These are phyloP conservation scores for Pleurotus eryngii DNA, from an alignment of 768 basidiomycete species.

Conservation along the genomic window DNA sequence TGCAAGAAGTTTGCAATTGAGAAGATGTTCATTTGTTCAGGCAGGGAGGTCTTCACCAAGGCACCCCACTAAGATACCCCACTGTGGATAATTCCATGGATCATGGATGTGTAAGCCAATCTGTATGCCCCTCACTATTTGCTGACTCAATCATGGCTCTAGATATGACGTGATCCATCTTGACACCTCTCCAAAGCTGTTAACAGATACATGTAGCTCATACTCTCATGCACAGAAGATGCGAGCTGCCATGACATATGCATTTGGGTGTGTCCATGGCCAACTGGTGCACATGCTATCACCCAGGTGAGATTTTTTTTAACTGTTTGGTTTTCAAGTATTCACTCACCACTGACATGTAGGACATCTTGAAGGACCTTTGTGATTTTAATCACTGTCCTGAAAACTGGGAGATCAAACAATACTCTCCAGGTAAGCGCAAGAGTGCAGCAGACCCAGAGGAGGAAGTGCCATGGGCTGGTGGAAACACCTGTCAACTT, in stretches of 20 bases:
- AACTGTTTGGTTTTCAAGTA: too few species aligned
- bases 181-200: constrained; percentile 14
- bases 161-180: constrained; percentile 25
- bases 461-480: constrained; percentile 22
- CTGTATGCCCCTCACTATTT: background rate
- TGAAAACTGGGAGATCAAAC: background rate
- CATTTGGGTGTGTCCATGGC: constrained; percentile 17
- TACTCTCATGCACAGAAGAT: constrained; percentile 23
- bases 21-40: too few species aligned
- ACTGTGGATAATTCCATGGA: constrained; percentile 23
- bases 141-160: background rate
- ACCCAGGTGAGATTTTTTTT: background rate
- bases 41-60: too few species aligned
- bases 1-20: too few species aligned
- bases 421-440: constrained; percentile 12
- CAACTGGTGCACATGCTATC: background rate
- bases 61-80: constrained; percentile 17
- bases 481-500: constrained; percentile 20
- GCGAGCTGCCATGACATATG: constrained; percentile 19
- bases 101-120: constrained; percentile 19
- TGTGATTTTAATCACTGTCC: background rate
- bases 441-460: constrained; percentile 11
- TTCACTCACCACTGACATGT: background rate
- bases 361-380: background rate
- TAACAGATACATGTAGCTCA: constrained; percentile 5